Evolutionary conservation across 805 yeast species (phyloP).

Genomic region (Ogataea dorogensis): DNA sequence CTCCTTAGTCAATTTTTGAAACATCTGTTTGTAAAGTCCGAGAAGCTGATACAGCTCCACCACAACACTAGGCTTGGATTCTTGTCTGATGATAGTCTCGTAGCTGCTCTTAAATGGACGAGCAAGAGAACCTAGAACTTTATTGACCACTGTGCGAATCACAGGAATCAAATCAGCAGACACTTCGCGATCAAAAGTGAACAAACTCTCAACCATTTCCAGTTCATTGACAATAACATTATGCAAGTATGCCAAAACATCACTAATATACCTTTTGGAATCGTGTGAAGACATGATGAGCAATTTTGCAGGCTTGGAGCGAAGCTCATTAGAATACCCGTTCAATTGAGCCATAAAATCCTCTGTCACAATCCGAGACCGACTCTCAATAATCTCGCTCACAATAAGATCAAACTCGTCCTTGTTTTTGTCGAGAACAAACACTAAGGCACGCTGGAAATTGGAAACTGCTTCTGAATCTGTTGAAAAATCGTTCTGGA

Average conservation of each 20-base stretch:
- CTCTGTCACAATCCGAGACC: constrained; percentile 60
- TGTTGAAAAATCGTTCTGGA: constrained; percentile 18
- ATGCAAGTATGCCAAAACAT: constrained; percentile 84
- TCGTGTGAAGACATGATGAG: constrained; percentile 71
- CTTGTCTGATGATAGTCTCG: constrained; percentile 68
- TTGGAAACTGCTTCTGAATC: constrained; percentile 22
- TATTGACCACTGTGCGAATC: constrained; percentile 42
- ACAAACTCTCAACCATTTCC: constrained; percentile 67
- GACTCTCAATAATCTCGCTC: constrained; percentile 60
- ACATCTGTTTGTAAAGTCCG: constrained; percentile 70
- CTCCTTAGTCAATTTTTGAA: constrained; percentile 41
- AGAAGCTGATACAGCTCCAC: constrained; percentile 62
- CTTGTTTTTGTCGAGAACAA: constrained; percentile 37
- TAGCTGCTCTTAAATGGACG: constrained; percentile 61
- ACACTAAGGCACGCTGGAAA: constrained; percentile 34
- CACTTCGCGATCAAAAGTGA: constrained; percentile 39
- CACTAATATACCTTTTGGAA: constrained; percentile 80
- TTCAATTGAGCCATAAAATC: constrained; percentile 64
- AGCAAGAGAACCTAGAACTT: constrained; percentile 52
- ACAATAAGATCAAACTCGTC: constrained; percentile 59
- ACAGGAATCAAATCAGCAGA: constrained; percentile 25
- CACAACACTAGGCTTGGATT: constrained; percentile 53
- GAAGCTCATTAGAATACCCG: constrained; percentile 32
- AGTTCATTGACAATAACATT: constrained; percentile 82
- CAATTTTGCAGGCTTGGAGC: constrained; percentile 35